A percentile compares a stretch with the other conserved stretches of the same genome.
phyloP scores from a whole-genome alignment of 805 yeast species.

The Saccharomycopsis fodiens region DNA sequence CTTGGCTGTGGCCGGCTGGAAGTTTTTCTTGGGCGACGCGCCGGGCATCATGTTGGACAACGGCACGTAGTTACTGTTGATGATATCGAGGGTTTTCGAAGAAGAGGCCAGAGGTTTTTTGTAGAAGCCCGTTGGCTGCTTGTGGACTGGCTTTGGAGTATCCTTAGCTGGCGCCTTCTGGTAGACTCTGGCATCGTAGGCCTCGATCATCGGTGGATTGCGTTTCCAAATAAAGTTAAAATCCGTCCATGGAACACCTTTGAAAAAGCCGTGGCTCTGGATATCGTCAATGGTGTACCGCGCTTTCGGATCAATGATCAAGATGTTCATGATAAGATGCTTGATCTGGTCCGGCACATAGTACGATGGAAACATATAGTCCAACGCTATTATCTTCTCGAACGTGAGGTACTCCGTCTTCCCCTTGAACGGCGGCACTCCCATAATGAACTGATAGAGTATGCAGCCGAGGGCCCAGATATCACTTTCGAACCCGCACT shows the following conservation, averaged over 20 bases:
- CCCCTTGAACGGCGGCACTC: conserved; percentile 86
- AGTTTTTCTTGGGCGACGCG: conserved; percentile 61
- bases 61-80: conserved; percentile 57
- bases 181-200: conserved; percentile 43
- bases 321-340: conserved; percentile 56
- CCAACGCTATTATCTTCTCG: conserved; percentile 75
- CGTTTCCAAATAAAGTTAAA: conserved; percentile 61
- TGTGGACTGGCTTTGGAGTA: conserved; percentile 2
- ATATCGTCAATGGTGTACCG: conserved; percentile 53
- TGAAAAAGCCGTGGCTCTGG: conserved; percentile 67
- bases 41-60: conserved; percentile 47
- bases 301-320: conserved; percentile 63
- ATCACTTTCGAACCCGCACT: conserved; percentile 78
- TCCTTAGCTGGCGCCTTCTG: not conserved
- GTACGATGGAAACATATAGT: conserved; percentile 64
- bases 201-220: conserved; percentile 60
- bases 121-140: conserved; percentile 4
- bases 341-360: conserved; percentile 54
- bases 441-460: conserved; percentile 72
- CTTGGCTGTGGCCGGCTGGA: conserved; percentile 34
- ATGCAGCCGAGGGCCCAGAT: conserved; percentile 95
- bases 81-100: conserved; percentile 39
- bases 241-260: conserved; percentile 57
- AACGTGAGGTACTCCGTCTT: conserved; percentile 78
- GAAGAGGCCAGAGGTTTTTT: conserved; percentile 14